Conservation (phyloP, 768 basidiomycete species). For the Hortiboletus campestris region DNA sequence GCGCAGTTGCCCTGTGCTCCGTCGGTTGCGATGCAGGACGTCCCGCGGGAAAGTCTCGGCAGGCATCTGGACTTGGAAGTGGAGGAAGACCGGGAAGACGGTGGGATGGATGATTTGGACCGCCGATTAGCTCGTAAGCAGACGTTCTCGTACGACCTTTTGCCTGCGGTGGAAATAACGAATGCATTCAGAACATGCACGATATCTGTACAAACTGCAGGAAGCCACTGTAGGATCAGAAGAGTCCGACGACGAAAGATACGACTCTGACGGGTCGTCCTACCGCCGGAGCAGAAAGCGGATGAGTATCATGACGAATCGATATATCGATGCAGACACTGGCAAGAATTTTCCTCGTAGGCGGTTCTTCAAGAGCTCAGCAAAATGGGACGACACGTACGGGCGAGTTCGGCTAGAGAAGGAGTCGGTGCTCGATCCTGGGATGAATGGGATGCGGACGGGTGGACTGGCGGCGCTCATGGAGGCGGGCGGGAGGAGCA, state of each 20-base stretch:
- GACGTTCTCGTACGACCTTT: neutral
- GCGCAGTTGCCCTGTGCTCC: constrained; percentile 70
- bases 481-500: constrained; percentile 24
- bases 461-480: constrained; percentile 24
- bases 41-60: constrained; percentile 68
- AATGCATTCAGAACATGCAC: constrained; percentile 52
- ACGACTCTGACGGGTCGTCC: constrained; percentile 51
- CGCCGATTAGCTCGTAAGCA: constrained; percentile 68
- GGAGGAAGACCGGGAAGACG: constrained; percentile 41
- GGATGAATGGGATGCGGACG: constrained; percentile 9
- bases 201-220: constrained; percentile 61
- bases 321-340: constrained; percentile 48
- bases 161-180: neutral
- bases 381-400: constrained; percentile 35
- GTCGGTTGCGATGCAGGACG: constrained; percentile 81
- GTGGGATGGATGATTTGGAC: constrained; percentile 59
- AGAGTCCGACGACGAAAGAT: constrained; percentile 46
- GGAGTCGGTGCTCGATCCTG: constrained; percentile 22
- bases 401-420: constrained; percentile 24
- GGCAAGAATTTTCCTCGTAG: constrained; percentile 37
- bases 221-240: constrained; percentile 46
- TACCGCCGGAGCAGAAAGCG: constrained; percentile 45
- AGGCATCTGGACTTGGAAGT: constrained; percentile 57
- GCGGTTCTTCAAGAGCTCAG: constrained; percentile 57
- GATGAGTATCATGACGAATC: constrained; percentile 68